Percentiles rank a stretch among this genome's conserved stretches.
These are phyloP conservation scores for Candida methanosorbosa DNA, from an alignment of 805 yeast genomes.

Conservation along the genomic window DNA sequence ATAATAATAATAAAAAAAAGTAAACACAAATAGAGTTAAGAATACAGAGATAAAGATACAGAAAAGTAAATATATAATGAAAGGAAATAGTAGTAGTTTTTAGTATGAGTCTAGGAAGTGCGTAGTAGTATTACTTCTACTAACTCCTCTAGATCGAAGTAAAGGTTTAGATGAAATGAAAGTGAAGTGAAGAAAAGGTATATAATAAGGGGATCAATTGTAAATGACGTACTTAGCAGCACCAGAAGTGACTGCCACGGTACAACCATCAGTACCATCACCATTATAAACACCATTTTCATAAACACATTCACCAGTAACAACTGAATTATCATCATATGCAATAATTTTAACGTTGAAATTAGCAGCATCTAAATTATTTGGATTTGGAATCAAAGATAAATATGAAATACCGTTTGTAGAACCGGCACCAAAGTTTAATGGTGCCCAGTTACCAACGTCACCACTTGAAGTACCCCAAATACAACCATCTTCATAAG, in stretches of 20 bases:
- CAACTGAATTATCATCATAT: constrained; percentile 48
- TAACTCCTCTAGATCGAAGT: too few species aligned
- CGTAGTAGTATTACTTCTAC: too few species aligned
- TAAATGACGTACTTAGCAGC: constrained; percentile 78
- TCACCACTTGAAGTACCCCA: constrained; percentile 57
- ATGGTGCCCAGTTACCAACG: constrained; percentile 76
- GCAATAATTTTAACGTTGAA: constrained; percentile 75
- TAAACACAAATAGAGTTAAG: too few species aligned
- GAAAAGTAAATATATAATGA: too few species aligned
- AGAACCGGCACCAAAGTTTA: constrained; percentile 70
- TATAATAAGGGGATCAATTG: too few species aligned
- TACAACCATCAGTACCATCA: constrained; percentile 78
- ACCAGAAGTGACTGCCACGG: constrained; percentile 83
- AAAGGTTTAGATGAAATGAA: too few species aligned
- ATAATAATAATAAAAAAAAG: too few species aligned
- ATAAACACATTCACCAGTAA: constrained; percentile 73
- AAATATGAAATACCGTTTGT: constrained; percentile 50
- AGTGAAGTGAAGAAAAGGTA: too few species aligned
- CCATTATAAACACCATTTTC: constrained; percentile 70
- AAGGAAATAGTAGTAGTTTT: too few species aligned
- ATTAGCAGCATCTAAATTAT: constrained; percentile 49
- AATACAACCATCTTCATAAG: constrained; percentile 58
- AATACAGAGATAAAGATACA: too few species aligned
- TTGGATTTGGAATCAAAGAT: constrained; percentile 72
- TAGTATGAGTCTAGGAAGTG: too few species aligned